These are phyloP conservation scores for Euphorbia lathyris DNA, from an alignment of 345 rosid species.

Conservation along the genomic window DNA sequence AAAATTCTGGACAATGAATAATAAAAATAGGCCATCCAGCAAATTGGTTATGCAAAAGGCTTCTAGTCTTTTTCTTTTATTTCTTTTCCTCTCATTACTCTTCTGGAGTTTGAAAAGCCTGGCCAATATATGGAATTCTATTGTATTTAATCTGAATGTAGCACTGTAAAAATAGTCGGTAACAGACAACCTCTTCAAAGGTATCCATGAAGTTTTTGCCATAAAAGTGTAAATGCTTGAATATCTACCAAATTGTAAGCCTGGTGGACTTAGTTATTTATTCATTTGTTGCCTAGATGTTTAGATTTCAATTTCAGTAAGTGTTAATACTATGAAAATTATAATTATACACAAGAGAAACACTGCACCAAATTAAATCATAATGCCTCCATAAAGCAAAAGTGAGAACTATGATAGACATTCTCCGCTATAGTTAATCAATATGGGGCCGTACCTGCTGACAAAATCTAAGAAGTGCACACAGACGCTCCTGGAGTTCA, in stretches of 20 bases:
- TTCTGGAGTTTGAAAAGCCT: not conserved
- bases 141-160: not conserved
- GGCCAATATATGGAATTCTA: not conserved
- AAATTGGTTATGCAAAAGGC: too few relatives aligned
- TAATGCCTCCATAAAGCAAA: not conserved
- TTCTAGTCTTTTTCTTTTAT: too few relatives aligned
- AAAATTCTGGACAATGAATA: too few relatives aligned
- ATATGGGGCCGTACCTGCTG: conserved; percentile 49
- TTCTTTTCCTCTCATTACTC: not conserved
- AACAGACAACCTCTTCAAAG: not conserved
- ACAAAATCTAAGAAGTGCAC: conserved; percentile 54
- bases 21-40: too few relatives aligned
- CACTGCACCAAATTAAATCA: not conserved
- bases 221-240: not conserved
- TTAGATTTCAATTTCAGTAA: not conserved
- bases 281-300: not conserved
- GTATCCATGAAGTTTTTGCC: not conserved
- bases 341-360: not conserved
- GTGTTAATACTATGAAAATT: not conserved
- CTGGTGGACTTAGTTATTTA: not conserved
- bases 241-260: not conserved
- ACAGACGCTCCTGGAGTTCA: conserved; percentile 63
- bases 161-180: not conserved
- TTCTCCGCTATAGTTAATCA: conserved; percentile 6
- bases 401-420: not conserved